Base-by-base conservation (phyloP, 2,329 filamentous ascomycete genomes). In the Chaetothyriales sp. region DNA sequence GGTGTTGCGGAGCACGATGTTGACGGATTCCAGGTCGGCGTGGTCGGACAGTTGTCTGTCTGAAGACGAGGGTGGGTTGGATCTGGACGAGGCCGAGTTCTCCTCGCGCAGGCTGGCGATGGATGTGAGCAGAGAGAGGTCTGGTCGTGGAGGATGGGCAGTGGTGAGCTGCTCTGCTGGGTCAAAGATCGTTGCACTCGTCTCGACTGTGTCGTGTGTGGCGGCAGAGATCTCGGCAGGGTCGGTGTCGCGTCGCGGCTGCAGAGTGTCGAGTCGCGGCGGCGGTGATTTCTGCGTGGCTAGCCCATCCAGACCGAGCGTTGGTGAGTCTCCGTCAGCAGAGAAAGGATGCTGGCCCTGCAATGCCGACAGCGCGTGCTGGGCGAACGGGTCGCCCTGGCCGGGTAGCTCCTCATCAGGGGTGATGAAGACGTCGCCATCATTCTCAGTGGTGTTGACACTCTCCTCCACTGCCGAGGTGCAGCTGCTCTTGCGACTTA, bases 111-210 rank as follows among this genome's bases (percentile, higher is more conserved):
- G 68, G 45, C 67, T 65, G 67, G 71, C 71, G 25, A 75, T 72
- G 43, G 74, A 71, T 49, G 62, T 69, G 18, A 74, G 59, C 5
- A 75, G 59, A n/a, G 69, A 69, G 39, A 66, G 63, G 48, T 70
- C 65, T 15, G 64, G 61, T 25, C 63, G 59, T 18, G 55, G 49
- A 39, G 56, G 54, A 51, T 59, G 63, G 51, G 59, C 74, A 67
- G 66, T 57, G n/a, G 80, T 76, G 1, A 74, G 77, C 62, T 87
- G 83, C 19, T 80, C 74, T 58, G 87, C 83, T n/a, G 73, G 74
- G 57, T 88, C 84, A 57, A 87, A 84, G 26, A 65, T 63, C 4
- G 70, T 73, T 36, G 65, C 65, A 59, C 85, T 80, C 0, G 83
- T 86, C 6, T 74, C 74, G 43, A 73, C 73, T n/a, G 80, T 81